phyloP scores from a whole-genome alignment of 1,284 basidiomycete species.

The Cronartium quercuum region DNA sequence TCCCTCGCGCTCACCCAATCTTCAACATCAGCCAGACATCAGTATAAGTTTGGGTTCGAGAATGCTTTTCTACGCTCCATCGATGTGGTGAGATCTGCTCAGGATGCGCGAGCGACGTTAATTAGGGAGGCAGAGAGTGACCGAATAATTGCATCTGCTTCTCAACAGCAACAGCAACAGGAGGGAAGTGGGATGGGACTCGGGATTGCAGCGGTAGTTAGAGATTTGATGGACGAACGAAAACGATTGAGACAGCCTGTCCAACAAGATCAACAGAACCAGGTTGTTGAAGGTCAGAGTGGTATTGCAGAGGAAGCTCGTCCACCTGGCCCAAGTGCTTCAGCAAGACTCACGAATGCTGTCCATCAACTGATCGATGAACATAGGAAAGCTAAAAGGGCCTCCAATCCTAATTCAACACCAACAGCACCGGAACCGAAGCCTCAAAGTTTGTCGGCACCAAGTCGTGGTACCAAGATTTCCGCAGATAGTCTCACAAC shows the following conservation, averaged over 20 bases:
- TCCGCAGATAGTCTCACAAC: background rate
- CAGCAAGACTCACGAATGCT: slow-evolving; percentile 9
- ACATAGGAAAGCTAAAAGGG: background rate
- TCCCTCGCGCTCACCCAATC: slow-evolving; percentile 44
- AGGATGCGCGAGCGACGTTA: slow-evolving; percentile 51
- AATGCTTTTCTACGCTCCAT: slow-evolving; percentile 51
- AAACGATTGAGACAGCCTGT: slow-evolving; percentile 1
- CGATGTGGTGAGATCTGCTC: slow-evolving; percentile 53
- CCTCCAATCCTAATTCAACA: background rate
- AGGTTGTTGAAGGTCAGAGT: background rate
- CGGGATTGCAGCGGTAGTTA: slow-evolving; percentile 5
- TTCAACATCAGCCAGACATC: slow-evolving; percentile 45
- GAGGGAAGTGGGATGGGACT: background rate
- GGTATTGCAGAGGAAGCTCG: no score
- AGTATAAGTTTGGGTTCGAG: slow-evolving; percentile 44
- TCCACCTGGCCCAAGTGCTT: background rate
- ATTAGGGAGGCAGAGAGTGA: slow-evolving; percentile 49
- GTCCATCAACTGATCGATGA: slow-evolving; percentile 31
- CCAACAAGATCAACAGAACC: background rate
- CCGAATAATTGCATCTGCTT: slow-evolving; percentile 40
- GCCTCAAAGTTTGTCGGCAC: background rate
- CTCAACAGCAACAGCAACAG: slow-evolving; percentile 16
- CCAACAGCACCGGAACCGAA: background rate
- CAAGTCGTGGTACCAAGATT: background rate
- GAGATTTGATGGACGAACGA: slow-evolving; percentile 35